Conservation (phyloP, 2,329 filamentous ascomycete genomes). For the Trichophyton schoenleinii region DNA sequence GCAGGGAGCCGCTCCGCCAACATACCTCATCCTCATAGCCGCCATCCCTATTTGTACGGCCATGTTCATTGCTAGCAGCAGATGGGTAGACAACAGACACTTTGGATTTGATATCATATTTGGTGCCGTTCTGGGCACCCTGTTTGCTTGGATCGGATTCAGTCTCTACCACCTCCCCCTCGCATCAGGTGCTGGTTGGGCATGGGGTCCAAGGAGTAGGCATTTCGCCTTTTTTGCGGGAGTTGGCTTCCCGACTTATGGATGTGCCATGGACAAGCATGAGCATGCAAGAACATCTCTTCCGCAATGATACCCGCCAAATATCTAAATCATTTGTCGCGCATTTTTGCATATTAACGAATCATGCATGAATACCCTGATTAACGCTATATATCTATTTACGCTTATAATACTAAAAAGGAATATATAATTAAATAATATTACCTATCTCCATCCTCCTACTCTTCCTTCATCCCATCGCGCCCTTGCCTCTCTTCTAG, state of each 20-base stretch:
- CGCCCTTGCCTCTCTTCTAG: conserved; percentile 74
- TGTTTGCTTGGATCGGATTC: conserved; percentile 62
- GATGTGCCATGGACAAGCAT: neutral
- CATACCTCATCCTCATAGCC: conserved; percentile 60
- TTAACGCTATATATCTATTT: neutral
- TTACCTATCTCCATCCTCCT: conserved; percentile 67
- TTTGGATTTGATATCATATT: conserved; percentile 87
- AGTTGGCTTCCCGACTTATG: conserved; percentile 23
- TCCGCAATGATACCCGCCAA: neutral
- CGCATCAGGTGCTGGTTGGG: conserved; percentile 68
- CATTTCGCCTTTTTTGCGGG: conserved; percentile 52
- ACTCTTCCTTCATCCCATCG: conserved; percentile 94
- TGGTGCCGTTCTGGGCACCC: conserved; percentile 65
- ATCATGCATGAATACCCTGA: neutral
- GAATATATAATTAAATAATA: neutral
- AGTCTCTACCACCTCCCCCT: conserved; percentile 77
- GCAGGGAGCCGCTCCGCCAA: conserved; percentile 68
- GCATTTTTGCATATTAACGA: neutral
- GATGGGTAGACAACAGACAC: conserved; percentile 80
- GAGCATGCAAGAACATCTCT: neutral
- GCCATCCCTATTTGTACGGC: conserved; percentile 61
- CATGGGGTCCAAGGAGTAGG: conserved; percentile 66
- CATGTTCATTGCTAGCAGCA: conserved; percentile 70
- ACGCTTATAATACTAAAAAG: neutral
- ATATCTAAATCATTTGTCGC: neutral